Base-by-base conservation (phyloP, 108 stramenopile genomes). In the Conticribra weissflogii region DNA sequence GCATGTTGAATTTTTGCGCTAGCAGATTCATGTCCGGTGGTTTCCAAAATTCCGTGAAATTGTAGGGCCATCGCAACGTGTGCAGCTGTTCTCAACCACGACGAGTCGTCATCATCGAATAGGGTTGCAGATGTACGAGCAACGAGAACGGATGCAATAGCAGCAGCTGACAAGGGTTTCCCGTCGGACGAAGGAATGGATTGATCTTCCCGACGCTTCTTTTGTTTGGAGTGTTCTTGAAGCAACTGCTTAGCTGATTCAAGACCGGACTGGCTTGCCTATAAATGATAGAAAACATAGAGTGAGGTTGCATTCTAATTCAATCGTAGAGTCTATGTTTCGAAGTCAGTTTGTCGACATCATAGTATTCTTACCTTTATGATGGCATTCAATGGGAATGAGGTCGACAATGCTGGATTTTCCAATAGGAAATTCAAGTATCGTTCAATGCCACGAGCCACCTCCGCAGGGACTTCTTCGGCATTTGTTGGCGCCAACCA, bases 1-100 rank as follows among this genome's bases (percentile, higher is more conserved):
- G 93, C 93, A 66, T 95, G 93, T 54, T 95, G 93, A 54, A 95
- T 72, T 33, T 83, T 86, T 5, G 93, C 90, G 73, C 93, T 95
- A 41, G 87, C 79, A 3, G 93, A 89, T 66, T 76, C 83, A 31
- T 90, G 56, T 0, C 93, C 93, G 8, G 93, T 85, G 29, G 88
- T 90, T 79, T 95, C 93, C 59, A 95, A 66, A 52, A 95, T 84
- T 19, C 93, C 91, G 57, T 95, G 93, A n/a, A 95, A 83, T 63
- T 88, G 84, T 25, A 95, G 78, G 18, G 90, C 86, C 70, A 95
- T 81, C 0, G 93, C 93, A 61, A 87, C 89, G 46, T 92, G 93
- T 22, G 93, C 93, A 17, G 91, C 93, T 23, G 88, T 86, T 61
- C 93, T 74, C n/a, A 95, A 81, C 93, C 93, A 95, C 1, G 86